Conservation (phyloP, 768 basidiomycete species). For the Boletus rufocinnamomeus region DNA sequence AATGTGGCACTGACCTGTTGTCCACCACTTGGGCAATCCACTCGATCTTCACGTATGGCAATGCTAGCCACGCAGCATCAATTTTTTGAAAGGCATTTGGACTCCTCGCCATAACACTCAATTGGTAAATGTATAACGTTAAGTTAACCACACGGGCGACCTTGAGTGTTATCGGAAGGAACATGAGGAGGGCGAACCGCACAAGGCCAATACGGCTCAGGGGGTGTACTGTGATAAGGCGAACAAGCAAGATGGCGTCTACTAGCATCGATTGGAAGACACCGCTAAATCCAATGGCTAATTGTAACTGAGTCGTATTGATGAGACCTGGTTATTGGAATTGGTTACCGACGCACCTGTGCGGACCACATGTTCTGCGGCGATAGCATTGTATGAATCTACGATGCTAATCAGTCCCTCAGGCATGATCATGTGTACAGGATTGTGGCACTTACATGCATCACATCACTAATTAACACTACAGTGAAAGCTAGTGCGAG, state of each 20-base stretch:
- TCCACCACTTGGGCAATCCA: conserved; percentile 32
- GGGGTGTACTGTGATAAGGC: conserved; percentile 25
- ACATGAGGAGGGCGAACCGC: conserved; percentile 17
- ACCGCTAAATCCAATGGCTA: conserved; percentile 24
- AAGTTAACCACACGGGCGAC: conserved; percentile 22
- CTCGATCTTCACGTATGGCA: conserved; percentile 34
- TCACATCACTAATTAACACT: conserved; percentile 5
- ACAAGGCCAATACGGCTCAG: conserved; percentile 6
- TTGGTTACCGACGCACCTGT: not conserved
- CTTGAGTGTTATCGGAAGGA: conserved; percentile 25
- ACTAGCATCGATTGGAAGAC: conserved; percentile 25
- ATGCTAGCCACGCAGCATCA: conserved; percentile 12
- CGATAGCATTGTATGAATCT: conserved; percentile 28
- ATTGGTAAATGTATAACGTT: conserved; percentile 14
- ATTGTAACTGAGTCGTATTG: conserved; percentile 10
- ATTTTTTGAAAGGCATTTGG: not conserved
- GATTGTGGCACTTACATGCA: conserved; percentile 5
- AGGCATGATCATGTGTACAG: too few species aligned
- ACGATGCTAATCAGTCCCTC: not conserved
- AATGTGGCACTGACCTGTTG: conserved; percentile 21
- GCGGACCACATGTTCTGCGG: conserved; percentile 16
- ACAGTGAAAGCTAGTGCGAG: conserved; percentile 13
- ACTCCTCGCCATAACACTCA: not conserved
- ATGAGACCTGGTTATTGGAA: not conserved
- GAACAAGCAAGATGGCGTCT: conserved; percentile 26